Conservation (phyloP, 345 rosid species). For the Chamaenerion angustifolium region DNA sequence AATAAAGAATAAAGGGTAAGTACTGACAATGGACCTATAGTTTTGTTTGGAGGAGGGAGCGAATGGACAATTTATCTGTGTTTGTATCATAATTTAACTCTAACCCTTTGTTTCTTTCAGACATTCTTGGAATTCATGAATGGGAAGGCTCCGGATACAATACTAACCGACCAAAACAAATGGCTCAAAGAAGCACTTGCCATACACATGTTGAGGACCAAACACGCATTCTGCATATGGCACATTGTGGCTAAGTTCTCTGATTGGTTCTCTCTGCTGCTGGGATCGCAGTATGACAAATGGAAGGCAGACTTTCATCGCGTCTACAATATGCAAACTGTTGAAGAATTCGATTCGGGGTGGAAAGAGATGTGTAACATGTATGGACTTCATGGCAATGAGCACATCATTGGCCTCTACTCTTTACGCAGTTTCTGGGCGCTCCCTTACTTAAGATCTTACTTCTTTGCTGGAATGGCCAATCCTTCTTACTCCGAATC, state of each 20-base stretch:
- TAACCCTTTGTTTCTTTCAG: conserved; percentile 14
- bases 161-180: conserved; percentile 42
- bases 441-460: conserved; percentile 36
- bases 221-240: conserved; percentile 41
- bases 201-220: conserved; percentile 31
- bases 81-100: not conserved
- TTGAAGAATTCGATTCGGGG: conserved; percentile 33
- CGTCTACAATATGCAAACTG: conserved; percentile 22
- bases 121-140: conserved; percentile 42
- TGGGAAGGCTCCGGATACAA: conserved; percentile 39
- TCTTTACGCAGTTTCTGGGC: conserved; percentile 41
- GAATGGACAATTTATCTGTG: no score
- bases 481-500: conserved; percentile 23
- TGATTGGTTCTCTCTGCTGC: conserved; percentile 36
- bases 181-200: conserved; percentile 48
- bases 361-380: conserved; percentile 38
- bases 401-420: conserved; percentile 37
- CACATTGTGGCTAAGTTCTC: conserved; percentile 38
- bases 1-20: no score
- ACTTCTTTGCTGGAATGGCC: conserved; percentile 40
- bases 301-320: conserved; percentile 40
- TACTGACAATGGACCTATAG: no score
- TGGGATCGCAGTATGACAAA: conserved; percentile 33
- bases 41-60: no score
- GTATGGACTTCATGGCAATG: conserved; percentile 34